These are phyloP conservation scores for Pestalotiopsis sp. DNA, from an alignment of 2,329 filamentous ascomycete species.

Conservation along the genomic window DNA sequence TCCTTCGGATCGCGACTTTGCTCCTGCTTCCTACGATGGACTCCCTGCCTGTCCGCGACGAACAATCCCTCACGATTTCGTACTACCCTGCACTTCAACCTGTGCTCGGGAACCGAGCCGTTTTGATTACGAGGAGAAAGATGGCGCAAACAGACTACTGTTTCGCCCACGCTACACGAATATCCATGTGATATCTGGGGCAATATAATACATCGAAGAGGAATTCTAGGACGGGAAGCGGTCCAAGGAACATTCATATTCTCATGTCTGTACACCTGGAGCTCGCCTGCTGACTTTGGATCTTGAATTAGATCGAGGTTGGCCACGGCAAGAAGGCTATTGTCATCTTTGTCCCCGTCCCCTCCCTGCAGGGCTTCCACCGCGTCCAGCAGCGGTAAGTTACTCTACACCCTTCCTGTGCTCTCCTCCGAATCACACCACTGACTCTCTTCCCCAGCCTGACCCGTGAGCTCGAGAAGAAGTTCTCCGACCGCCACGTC, in stretches of 20 bases:
- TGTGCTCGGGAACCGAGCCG: slow-evolving; percentile 13
- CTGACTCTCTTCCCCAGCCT: slow-evolving; percentile 60
- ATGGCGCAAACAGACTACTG: neutral
- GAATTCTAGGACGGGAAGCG: slow-evolving; percentile 72
- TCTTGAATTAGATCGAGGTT: slow-evolving; percentile 90
- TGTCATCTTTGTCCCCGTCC: slow-evolving; percentile 99
- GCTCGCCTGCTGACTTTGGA: slow-evolving; percentile 75
- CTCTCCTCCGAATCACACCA: no score
- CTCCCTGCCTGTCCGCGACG: slow-evolving; percentile 9
- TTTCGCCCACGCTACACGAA: neutral
- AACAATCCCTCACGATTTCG: slow-evolving; percentile 13
- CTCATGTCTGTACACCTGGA: slow-evolving; percentile 56
- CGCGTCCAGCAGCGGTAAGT: slow-evolving; percentile 99
- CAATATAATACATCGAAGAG: slow-evolving; percentile 39
- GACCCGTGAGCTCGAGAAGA: slow-evolving; percentile 99
- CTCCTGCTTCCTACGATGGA: slow-evolving; percentile 13
- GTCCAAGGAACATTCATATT: slow-evolving; percentile 62
- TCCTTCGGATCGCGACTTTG: slow-evolving; percentile 3
- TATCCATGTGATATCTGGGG: neutral
- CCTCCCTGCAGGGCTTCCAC: slow-evolving; percentile 98
- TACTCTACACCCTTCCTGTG: slow-evolving; percentile 8
- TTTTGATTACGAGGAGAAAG: slow-evolving; percentile 1
- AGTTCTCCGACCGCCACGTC: slow-evolving; percentile 99
- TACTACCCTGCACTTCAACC: slow-evolving; percentile 8
- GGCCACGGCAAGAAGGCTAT: slow-evolving; percentile 99